phyloP scores from a whole-genome alignment of 208 protist species.

The Leishmania lainsoni region DNA sequence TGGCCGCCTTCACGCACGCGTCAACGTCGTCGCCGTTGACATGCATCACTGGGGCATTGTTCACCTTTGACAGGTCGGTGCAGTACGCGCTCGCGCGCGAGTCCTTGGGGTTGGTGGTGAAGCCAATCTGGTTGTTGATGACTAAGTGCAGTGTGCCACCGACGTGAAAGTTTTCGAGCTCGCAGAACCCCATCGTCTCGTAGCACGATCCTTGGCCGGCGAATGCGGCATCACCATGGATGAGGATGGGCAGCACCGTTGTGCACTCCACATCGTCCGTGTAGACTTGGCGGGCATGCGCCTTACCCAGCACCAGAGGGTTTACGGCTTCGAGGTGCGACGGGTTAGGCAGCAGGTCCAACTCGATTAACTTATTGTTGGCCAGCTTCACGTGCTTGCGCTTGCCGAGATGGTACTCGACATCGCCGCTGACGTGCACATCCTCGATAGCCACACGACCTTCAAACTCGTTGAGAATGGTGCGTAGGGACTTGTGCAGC shows the following conservation, averaged over 20 bases:
- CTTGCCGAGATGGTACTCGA: slow-evolving; percentile 98
- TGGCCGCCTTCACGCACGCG: slow-evolving; percentile 89
- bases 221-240: slow-evolving; percentile 98
- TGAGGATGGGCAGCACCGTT: slow-evolving; percentile 85
- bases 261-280: slow-evolving; percentile 74
- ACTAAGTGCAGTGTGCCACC: slow-evolving; percentile 99
- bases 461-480: slow-evolving; percentile 93
- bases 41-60: slow-evolving; percentile 96
- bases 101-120: slow-evolving; percentile 96
- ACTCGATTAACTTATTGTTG: slow-evolving; percentile 88
- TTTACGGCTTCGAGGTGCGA: slow-evolving; percentile 99
- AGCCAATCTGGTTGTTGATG: slow-evolving; percentile 99
- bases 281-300: slow-evolving; percentile 93
- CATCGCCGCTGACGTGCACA: slow-evolving; percentile 85
- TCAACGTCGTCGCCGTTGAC: slow-evolving; percentile 98
- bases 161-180: slow-evolving; percentile 94
- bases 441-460: slow-evolving; percentile 51
- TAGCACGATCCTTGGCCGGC: slow-evolving; percentile 97
- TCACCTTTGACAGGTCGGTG: slow-evolving; percentile 96
- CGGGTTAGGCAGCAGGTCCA: slow-evolving; percentile 98
- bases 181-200: slow-evolving; percentile 95
- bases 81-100: slow-evolving; percentile 95
- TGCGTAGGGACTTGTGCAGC: slow-evolving; percentile 91
- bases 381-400: slow-evolving; percentile 63
- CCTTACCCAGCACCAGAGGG: slow-evolving; percentile 97